Percentiles rank a stretch among this genome's conserved stretches.
Conservation (phyloP, 176 grass and related monocot genomes). For the Secale cereale region DNA sequence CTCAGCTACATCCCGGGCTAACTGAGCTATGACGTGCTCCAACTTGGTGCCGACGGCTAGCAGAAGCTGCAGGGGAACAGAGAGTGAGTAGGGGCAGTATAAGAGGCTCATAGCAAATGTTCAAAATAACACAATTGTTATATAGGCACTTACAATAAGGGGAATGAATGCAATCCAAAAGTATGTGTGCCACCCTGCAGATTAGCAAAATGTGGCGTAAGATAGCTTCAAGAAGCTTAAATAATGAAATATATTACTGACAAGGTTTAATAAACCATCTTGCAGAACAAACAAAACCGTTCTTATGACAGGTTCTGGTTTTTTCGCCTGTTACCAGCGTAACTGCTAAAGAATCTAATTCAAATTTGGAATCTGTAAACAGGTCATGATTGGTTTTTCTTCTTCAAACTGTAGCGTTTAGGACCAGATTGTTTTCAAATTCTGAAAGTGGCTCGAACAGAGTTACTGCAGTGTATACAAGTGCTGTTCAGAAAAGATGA, state of each 20-base stretch:
- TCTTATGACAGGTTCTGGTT: not conserved
- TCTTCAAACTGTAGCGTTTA: no score
- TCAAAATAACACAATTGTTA: not conserved
- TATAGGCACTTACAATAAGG: conserved; percentile 66
- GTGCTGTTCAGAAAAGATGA: not conserved
- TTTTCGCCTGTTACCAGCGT: not conserved
- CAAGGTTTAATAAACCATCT: not conserved
- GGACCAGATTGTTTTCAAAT: no score
- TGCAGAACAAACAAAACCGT: not conserved
- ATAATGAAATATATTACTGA: conserved; percentile 3
- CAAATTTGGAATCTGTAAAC: not conserved
- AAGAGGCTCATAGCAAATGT: not conserved
- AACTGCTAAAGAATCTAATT: not conserved
- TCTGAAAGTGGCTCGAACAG: no score
- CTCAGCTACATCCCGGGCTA: conserved; percentile 85
- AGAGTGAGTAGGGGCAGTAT: not conserved
- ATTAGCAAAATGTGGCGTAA: conserved; percentile 12
- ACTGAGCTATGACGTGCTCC: conserved; percentile 79
- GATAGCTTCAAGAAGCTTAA: not conserved
- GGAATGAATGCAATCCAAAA: conserved; percentile 97
- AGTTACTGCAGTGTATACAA: not conserved
- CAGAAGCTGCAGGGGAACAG: conserved; percentile 56
- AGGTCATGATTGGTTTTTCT: no score
- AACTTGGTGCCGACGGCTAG: conserved; percentile 87
- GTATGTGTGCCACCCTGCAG: conserved; percentile 95